Percentiles rank a stretch among this genome's conserved stretches.
Evolutionary conservation across 2,329 filamentous ascomycete genomes (phyloP).

Genomic region (Coniochaeta pulveracea): DNA sequence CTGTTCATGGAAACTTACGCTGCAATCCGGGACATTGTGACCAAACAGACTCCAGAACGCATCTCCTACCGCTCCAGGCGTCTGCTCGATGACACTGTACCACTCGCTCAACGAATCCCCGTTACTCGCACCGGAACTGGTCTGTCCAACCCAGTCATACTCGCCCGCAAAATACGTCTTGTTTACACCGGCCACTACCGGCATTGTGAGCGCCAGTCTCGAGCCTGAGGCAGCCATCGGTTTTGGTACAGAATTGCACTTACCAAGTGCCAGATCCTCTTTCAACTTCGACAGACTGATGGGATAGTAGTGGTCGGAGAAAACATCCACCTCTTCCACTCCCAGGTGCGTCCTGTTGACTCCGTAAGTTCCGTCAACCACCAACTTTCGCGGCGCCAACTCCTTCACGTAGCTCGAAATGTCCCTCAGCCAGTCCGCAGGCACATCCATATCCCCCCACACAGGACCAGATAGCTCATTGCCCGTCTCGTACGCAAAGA

Average conservation of each 20-base stretch:
- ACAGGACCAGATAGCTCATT: constrained; percentile 33
- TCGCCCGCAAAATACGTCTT: constrained; percentile 33
- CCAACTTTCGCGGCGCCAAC: constrained; percentile 29
- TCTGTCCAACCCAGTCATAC: constrained; percentile 29
- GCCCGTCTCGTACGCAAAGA: constrained; percentile 36
- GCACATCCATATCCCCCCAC: constrained; percentile 31
- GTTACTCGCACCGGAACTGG: constrained; percentile 8
- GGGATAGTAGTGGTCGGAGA: constrained; percentile 36
- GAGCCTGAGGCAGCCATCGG: neutral
- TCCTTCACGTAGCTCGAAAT: constrained; percentile 29
- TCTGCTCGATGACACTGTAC: constrained; percentile 26
- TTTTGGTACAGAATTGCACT: neutral
- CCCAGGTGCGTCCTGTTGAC: constrained; percentile 29
- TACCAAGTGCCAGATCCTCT: constrained; percentile 16
- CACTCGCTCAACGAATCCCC: constrained; percentile 25
- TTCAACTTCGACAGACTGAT: constrained; percentile 25
- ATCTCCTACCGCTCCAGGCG: constrained; percentile 25
- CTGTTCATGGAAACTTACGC: constrained; percentile 15
- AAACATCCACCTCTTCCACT: constrained; percentile 31
- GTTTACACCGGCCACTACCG: constrained; percentile 22
- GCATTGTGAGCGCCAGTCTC: neutral
- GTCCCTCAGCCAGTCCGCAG: constrained; percentile 27
- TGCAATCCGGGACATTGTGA: constrained; percentile 30
- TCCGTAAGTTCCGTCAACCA: constrained; percentile 36
- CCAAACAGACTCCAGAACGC: constrained; percentile 35